Base-by-base conservation (phyloP, 306 rosid genomes). In the Oemleria cerasiformis region DNA sequence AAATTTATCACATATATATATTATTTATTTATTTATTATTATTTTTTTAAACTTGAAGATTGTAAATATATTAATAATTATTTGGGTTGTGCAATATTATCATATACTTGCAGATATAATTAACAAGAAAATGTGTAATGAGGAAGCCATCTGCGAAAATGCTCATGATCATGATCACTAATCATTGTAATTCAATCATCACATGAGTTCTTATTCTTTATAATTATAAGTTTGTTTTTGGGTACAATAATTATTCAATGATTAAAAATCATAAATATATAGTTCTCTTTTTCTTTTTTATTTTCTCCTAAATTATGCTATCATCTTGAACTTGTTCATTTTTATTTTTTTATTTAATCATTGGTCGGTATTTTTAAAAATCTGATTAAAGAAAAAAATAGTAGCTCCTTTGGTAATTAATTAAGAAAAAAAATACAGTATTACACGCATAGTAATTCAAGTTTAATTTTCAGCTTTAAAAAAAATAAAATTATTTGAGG, bases 291-390 rank as follows among this genome's bases (percentile, higher is more conserved):
- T 5, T 14, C 20, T 14, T 54, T 69, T 51, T 8, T 5, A 40
- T n/a, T 14, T 7, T 40, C 12, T 10, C 48, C 30, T 42, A 20
- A 25, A 25, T 25, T 25, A 25, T 25, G 30, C 1, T 25, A 25
- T 25, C 30, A 25, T 25, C 30, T 25, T 2, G 2, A 25, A 2
- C 30, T 25, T 1, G 30, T 25, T 2, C 30, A 25, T 25, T 25
- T 25, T 25, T 25, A 25, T 25, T 25, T 25, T 25, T 25, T 25
- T 25, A 25, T 25, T 25, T 25, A 1, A 25, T 16, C 63, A 43
- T 25, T 56, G 74, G 74, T 41, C 55, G 74, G 65, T 56, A 54
- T 25, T n/a, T n/a, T n/a, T n/a, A n/a, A n/a, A n/a, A n/a, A n/a
- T n/a, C n/a, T n/a, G n/a, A n/a, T n/a, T n/a, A n/a, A n/a, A n/a